phyloP scores from a whole-genome alignment of 2,329 filamentous ascomycete genomes.

The Chaetothyriales sp. region DNA sequence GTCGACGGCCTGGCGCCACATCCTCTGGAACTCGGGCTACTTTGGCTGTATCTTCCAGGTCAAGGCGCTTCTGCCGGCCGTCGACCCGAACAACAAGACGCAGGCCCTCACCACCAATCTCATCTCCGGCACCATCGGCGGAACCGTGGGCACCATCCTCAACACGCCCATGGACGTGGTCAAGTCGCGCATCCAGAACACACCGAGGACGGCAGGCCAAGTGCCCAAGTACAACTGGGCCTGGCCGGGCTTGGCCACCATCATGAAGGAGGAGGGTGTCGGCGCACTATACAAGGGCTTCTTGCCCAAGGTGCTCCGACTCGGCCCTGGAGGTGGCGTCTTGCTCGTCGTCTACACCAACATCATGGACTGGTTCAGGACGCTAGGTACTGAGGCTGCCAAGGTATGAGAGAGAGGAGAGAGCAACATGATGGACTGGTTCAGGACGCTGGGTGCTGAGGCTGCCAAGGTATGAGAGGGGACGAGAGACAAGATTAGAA shows the following conservation, averaged over 20 bases:
- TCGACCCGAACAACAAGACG: conserved; percentile 56
- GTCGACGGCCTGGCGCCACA: conserved; percentile 91
- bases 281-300: conserved; percentile 93
- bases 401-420: not conserved
- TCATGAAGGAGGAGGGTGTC: conserved; percentile 89
- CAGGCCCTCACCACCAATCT: conserved; percentile 77
- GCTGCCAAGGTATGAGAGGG: conserved; percentile 3
- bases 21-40: conserved; percentile 88
- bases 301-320: conserved; percentile 77
- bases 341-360: conserved; percentile 37
- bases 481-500: not conserved
- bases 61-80: conserved; percentile 64
- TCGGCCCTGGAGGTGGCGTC: conserved; percentile 56
- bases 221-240: conserved; percentile 98
- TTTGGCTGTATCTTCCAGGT: conserved; percentile 99
- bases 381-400: conserved; percentile 35
- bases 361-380: conserved; percentile 70
- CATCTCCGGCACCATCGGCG: conserved; percentile 72
- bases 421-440: conserved; percentile 54
- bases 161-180: conserved; percentile 97
- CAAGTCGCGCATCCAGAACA: conserved; percentile 97
- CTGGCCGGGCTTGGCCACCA: conserved; percentile 70
- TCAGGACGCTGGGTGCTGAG: conserved; percentile 51
- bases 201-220: conserved; percentile 63
- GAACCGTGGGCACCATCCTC: conserved; percentile 76